Evolutionary conservation across 305 asterid species (phyloP).

Genomic region (Fraxinus baroniana): DNA sequence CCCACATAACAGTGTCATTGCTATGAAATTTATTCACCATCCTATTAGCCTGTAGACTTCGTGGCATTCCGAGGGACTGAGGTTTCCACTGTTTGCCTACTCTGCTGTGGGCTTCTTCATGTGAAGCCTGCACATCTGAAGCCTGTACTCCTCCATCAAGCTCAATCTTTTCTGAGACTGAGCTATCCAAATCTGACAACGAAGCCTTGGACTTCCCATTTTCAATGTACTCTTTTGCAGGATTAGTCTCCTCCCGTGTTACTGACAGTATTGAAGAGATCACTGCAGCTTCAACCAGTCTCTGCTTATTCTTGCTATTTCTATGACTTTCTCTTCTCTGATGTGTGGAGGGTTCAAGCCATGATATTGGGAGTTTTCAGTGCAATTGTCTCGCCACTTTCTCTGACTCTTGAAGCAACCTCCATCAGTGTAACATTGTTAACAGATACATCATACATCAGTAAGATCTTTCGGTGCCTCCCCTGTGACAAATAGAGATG

Average conservation of each 20-base stretch:
- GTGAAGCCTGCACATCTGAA: constrained; percentile 30
- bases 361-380: constrained; percentile 30
- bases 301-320: constrained; percentile 59
- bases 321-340: constrained; percentile 59
- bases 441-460: constrained; percentile 30
- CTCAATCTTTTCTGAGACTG: constrained; percentile 35
- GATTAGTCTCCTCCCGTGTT: constrained; percentile 24
- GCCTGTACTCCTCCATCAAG: constrained; percentile 27
- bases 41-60: constrained; percentile 62
- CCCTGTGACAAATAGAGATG: constrained; percentile 20
- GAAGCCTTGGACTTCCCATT: constrained; percentile 37
- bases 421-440: constrained; percentile 28
- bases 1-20: constrained; percentile 80
- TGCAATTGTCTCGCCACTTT: constrained; percentile 36
- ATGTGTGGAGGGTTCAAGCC: constrained; percentile 44
- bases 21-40: constrained; percentile 55
- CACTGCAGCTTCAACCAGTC: constrained; percentile 40
- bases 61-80: constrained; percentile 58
- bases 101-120: constrained; percentile 50
- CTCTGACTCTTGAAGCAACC: constrained; percentile 36
- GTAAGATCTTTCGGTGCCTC: constrained; percentile 37
- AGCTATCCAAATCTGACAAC: constrained; percentile 35
- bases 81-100: constrained; percentile 54
- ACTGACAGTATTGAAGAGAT: constrained; percentile 34
- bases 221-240: too few species aligned